Evolutionary conservation across 2,329 filamentous ascomycete genomes (phyloP).

Genomic region (Daldinia sp.): DNA sequence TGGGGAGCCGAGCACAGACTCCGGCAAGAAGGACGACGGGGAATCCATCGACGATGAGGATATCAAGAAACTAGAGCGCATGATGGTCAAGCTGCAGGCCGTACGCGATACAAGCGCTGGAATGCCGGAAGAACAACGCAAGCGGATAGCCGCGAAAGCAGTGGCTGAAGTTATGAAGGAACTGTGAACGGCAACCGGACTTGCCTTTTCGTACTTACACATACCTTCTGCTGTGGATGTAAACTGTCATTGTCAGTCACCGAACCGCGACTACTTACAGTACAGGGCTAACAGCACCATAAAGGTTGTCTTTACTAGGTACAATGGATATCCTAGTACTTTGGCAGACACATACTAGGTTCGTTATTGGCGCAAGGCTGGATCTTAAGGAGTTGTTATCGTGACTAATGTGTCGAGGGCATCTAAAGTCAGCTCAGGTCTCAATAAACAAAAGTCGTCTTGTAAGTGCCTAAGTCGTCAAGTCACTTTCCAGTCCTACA

Average conservation of each 20-base stretch:
- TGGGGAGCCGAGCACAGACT: constrained; percentile 38
- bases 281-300: not conserved
- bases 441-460: too few species aligned
- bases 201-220: not conserved
- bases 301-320: not conserved
- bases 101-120: constrained; percentile 70
- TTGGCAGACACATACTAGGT: not conserved
- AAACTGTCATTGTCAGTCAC: not conserved
- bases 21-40: constrained; percentile 43
- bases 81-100: constrained; percentile 74
- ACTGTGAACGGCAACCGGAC: constrained; percentile 52
- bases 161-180: constrained; percentile 75
- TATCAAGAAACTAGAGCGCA: constrained; percentile 69
- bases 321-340: not conserved
- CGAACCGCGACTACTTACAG: not conserved
- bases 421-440: too few species aligned
- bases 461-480: too few species aligned
- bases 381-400: not conserved
- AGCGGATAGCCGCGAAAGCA: constrained; percentile 69
- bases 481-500: not conserved
- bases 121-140: constrained; percentile 70
- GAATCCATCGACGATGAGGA: constrained; percentile 62
- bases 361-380: too few species aligned
- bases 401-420: too few species aligned
- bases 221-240: not conserved